Base-by-base conservation (phyloP, 2,329 filamentous ascomycete genomes). In the Fusarium sp. region DNA sequence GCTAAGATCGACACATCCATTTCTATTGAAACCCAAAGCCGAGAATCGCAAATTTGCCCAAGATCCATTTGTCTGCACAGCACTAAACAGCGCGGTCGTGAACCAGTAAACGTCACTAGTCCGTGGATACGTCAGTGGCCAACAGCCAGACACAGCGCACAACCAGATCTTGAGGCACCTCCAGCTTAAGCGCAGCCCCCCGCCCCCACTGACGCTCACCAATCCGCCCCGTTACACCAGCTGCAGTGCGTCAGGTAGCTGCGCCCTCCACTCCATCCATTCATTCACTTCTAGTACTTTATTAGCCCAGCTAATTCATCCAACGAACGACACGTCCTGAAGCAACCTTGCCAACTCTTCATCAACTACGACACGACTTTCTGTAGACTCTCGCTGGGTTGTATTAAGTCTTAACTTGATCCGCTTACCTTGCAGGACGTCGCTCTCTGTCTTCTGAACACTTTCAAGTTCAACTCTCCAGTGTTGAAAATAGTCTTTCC, bases 281-380 rank as follows among this genome's bases (percentile, higher is more conserved):
- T 33, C 44, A 49, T 45, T 38, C 49, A 49, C 60, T 54, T 54
- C 33, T n/a, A 35, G 33, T 64, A 49, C 41, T 58, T 55, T 39
- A 41, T 35, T 39, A 37, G 29, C 37, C 56, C 63, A 51, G 35
- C 55, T 59, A 60, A 60, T 55, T 58, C 46, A 52, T 63, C 70
- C 54, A 68, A 71, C 62, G 51, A 67, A 71, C 62, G 46, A 51
- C 42, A 71, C 45, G 65, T 45, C 65, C 68, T 54, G 48, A 48
- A 37, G 58, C 45, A 67, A 66, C 42, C 63, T 38, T 58, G 44
- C 44, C 63, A 73, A 70, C 66, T 49, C 64, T 71, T 70, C 65
- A 72, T 73, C 70, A 58, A 67, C 70, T 71, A 70, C 70, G 61
- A 70, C 69, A 73, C 69, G 69, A 70, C 69, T 63, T 58, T 59